Base-by-base conservation (phyloP, 2,329 filamentous ascomycete genomes). In the Xylaria multiplex region DNA sequence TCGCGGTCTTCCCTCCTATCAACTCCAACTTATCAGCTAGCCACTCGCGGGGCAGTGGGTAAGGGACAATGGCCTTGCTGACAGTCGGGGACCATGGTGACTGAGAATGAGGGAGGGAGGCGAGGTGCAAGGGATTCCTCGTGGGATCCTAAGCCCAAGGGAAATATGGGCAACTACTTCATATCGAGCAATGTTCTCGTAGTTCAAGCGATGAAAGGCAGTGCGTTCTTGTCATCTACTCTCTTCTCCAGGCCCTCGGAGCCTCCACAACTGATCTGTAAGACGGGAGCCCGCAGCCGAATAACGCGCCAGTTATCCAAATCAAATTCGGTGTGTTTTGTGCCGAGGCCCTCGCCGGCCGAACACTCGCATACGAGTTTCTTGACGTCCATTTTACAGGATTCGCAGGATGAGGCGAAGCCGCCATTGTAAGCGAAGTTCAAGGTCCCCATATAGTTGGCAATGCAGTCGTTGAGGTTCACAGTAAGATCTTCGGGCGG, bases 381-480 rank as follows among this genome's bases (percentile, higher is more conserved):
- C 30, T 13, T 49, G n/a, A 5, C 45, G n/a, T 24, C 19, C 2
- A 59, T 2, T 30, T 24, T 2, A 27, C 30, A 49, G 8, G n/a
- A 2, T n/a, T 3, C 16, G 45, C 56, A 59, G 2, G 43, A 40
- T 8, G 43, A 7, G 45, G 43, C 32, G 32, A 59, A 59, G 1
- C 43, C 56, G 56, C 56, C 56, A 19, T 46, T 11, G 16, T 3
- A 8, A n/a, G 49, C 42, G 5, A 6, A 8, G 13, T 49, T 59
- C 13, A 59, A 8, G 30, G 30, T 49, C 11, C 56, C 56, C 32
- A 24, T 5, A 40, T 59, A 59, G 32, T 59, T 59, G 37, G 56
- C 56, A 32, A 59, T 40, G 45, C 56, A 59, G 30, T 9, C n/a
- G 13, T 59, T 22, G 19, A 59, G 56, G 32, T 59, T 32, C 1